Evolutionary conservation across 1,284 basidiomycete species (phyloP), one percentile per base, ranked within the genome.

Genomic region (Sparassis latifolia): DNA sequence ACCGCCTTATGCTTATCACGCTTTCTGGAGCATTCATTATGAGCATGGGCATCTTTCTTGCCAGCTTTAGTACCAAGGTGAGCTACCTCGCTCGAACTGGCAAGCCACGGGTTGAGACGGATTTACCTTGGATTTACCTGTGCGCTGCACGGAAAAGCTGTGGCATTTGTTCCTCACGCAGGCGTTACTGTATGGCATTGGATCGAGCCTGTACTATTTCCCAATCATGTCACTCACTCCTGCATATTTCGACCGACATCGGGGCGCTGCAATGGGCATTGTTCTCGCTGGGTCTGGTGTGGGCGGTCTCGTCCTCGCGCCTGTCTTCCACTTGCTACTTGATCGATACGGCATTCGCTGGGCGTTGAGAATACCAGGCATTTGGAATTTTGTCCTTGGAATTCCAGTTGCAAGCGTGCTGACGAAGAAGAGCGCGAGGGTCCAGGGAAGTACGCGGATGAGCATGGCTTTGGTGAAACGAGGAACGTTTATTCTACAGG

Each of bases 121-220:
- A 4, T 4, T 44, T 9, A 47, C 38, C 1, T 49, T 43, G 42
- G 30, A 10, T 27, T 12, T 3, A 44, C 28, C 39, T 20, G 31
- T 9, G 35, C 35, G 12, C 35, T 37, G 35, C 20, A 27, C 44
- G 10, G 28, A 4, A 7, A 35, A 75, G 72, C 60, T 76, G 5
- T 75, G 73, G 72, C 74, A 75, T 41, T 64, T 75, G 10, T 75
- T 66, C 51, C 50, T 74, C 6, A 73, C 73, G 0, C 74, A 75
- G 57, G 67, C 66, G 2, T 51, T 76, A 12, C 61, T 75, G 2
- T 74, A 74, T 44, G 73, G 73, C 6, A 52, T 76, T 41, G 73
- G 72, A 2, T 68, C 72, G 2, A 72, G 72, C 10, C 61, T 75
- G 58, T 69, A 72, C 51, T 76, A 75, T 53, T 76, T 73, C 54